A percentile compares a stretch with the other conserved stretches of the same genome.
Conservation (phyloP, 495 filamentous ascomycete species). For the Annulohypoxylon stygium region DNA sequence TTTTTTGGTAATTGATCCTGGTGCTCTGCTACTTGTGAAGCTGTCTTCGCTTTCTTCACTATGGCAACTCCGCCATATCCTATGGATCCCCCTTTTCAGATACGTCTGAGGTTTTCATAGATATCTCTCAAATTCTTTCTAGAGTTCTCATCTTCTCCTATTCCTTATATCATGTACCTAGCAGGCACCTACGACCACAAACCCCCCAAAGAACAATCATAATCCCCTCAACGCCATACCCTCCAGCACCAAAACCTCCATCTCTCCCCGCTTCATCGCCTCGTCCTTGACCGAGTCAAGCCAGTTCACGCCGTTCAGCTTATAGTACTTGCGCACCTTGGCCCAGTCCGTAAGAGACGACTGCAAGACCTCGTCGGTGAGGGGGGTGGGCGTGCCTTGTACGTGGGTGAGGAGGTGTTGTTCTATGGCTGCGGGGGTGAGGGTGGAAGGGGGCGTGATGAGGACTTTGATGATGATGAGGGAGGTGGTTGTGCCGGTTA, state of each 20-base stretch:
- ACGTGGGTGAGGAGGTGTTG: slow-evolving; percentile 73
- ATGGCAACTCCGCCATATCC: neutral
- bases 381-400: slow-evolving; percentile 69
- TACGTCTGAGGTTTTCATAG: neutral
- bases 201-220: slow-evolving; percentile 34
- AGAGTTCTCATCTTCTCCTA: neutral
- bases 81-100: neutral
- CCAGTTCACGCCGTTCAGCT: slow-evolving; percentile 70
- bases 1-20: neutral
- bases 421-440: slow-evolving; percentile 67
- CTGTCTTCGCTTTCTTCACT: neutral
- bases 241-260: slow-evolving; percentile 74
- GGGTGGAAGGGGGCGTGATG: slow-evolving; percentile 38
- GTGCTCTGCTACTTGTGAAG: neutral
- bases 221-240: slow-evolving; percentile 79
- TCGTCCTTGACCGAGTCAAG: slow-evolving; percentile 54
- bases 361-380: slow-evolving; percentile 72
- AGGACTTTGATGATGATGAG: slow-evolving; percentile 83
- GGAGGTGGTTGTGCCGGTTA: slow-evolving; percentile 74
- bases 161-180: neutral
- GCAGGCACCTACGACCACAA: neutral
- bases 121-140: neutral
- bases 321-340: slow-evolving; percentile 86
- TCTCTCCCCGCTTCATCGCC: slow-evolving; percentile 57
- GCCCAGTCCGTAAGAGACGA: slow-evolving; percentile 69